Percentiles rank a stretch among this genome's conserved stretches.
phyloP scores from a whole-genome alignment of 495 filamentous ascomycete species.

The Talaromyces ruber region DNA sequence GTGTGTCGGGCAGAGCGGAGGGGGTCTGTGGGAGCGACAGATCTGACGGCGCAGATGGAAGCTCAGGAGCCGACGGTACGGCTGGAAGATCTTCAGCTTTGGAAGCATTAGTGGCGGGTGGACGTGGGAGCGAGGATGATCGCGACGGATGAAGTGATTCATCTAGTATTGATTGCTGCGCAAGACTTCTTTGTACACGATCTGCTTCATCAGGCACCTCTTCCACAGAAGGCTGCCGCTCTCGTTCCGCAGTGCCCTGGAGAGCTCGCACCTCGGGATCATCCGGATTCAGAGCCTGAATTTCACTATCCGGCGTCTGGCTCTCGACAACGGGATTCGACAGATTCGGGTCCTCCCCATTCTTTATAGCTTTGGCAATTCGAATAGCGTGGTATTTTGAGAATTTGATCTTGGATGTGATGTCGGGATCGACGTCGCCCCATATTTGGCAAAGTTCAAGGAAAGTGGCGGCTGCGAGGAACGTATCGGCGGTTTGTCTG shows the following conservation, averaged over 20 bases:
- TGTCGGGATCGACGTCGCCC: constrained; percentile 65
- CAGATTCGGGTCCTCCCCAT: constrained; percentile 86
- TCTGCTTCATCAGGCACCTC: constrained; percentile 42
- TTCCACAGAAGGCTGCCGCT: constrained; percentile 50
- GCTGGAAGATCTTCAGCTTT: constrained; percentile 15
- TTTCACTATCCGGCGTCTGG: constrained; percentile 29
- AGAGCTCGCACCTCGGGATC: constrained; percentile 55
- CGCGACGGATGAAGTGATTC: constrained; percentile 45
- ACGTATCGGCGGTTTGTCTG: constrained; percentile 89
- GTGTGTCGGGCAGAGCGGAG: constrained; percentile 32
- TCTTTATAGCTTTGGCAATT: constrained; percentile 83
- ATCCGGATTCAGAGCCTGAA: constrained; percentile 42
- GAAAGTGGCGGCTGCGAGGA: constrained; percentile 85
- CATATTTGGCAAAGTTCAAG: constrained; percentile 83
- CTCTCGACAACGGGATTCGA: constrained; percentile 64
- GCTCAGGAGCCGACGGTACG: constrained; percentile 18
- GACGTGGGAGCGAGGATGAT: constrained; percentile 27
- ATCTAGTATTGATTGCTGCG: constrained; percentile 31
- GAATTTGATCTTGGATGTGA: constrained; percentile 81
- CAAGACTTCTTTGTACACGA: constrained; percentile 23
- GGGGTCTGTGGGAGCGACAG: constrained; percentile 19
- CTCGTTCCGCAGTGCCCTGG: constrained; percentile 27
- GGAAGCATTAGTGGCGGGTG: constrained; percentile 18
- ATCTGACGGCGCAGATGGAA: constrained; percentile 31
- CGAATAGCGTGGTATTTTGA: constrained; percentile 92